Percentiles rank a stretch among this genome's conserved stretches.
Conservation (phyloP, 1,284 basidiomycete genomes). For the Pseudozyma tsukubaensis region DNA sequence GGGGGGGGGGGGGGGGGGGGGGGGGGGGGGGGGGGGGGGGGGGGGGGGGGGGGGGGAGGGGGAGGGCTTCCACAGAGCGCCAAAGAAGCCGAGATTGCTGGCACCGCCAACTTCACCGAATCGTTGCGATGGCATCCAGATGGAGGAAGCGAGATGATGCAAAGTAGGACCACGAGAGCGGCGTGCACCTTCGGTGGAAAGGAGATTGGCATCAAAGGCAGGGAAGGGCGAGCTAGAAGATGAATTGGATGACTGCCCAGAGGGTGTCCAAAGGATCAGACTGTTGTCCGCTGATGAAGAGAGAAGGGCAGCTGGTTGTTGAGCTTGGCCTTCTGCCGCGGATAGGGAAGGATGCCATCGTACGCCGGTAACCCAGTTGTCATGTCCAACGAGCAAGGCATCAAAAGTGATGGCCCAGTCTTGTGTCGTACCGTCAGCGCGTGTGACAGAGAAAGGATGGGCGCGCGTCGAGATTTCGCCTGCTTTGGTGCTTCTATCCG, state of each 20-base stretch:
- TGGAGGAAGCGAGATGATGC: constrained; percentile 45
- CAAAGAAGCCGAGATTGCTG: constrained; percentile 63
- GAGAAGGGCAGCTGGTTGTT: constrained; percentile 63
- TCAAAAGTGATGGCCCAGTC: constrained; percentile 62
- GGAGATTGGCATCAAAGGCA: constrained; percentile 72
- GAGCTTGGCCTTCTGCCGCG: not conserved
- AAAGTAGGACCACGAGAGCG: constrained; percentile 59
- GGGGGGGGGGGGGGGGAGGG: not conserved
- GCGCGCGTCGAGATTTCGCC: constrained; percentile 53
- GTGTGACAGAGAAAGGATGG: constrained; percentile 24
- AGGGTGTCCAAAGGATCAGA: constrained; percentile 66
- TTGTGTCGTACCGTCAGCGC: constrained; percentile 14
- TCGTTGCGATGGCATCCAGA: constrained; percentile 65
- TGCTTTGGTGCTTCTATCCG: constrained; percentile 39
- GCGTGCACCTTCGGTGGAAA: constrained; percentile 38
- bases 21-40: too few relatives aligned
- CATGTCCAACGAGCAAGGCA: constrained; percentile 64
- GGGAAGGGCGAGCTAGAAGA: constrained; percentile 22
- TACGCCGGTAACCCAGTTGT: constrained; percentile 63
- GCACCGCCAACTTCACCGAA: constrained; percentile 66
- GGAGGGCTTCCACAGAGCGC: constrained; percentile 58
- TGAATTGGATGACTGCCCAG: constrained; percentile 8
- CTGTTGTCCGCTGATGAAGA: constrained; percentile 64
- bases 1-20: too few relatives aligned
- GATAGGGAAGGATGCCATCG: constrained; percentile 56